Conservation (phyloP, 805 yeast genomes). For the Yueomyces sp. region DNA sequence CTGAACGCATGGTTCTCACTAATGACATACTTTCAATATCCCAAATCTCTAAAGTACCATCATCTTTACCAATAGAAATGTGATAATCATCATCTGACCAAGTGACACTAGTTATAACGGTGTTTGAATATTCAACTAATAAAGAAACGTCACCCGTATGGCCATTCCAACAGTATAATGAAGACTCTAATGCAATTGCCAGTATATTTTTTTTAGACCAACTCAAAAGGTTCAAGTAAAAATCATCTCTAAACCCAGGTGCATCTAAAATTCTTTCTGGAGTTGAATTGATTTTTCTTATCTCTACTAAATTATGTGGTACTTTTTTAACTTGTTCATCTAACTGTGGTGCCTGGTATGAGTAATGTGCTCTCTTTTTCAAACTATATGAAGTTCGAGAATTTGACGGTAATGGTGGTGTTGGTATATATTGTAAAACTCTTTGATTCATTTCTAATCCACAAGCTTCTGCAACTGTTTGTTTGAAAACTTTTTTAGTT, state of each 20-base stretch:
- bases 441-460: conserved; percentile 75
- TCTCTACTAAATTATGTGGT: conserved; percentile 40
- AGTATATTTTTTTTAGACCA: conserved; percentile 78
- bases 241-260: conserved; percentile 88
- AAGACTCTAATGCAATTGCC: conserved; percentile 77
- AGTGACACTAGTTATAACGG: conserved; percentile 36
- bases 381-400: conserved; percentile 17
- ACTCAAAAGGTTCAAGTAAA: conserved; percentile 70
- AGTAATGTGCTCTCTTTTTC: conserved; percentile 20
- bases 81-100: conserved; percentile 92
- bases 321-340: neutral
- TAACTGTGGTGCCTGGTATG: conserved; percentile 22
- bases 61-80: conserved; percentile 68
- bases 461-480: conserved; percentile 87
- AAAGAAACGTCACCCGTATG: conserved; percentile 61
- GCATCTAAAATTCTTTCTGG: conserved; percentile 94
- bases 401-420: conserved; percentile 48
- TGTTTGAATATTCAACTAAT: conserved; percentile 43
- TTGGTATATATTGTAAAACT: conserved; percentile 76
- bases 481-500: conserved; percentile 41
- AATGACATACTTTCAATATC: conserved; percentile 69
- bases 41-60: conserved; percentile 86
- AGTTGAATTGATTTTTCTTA: conserved; percentile 68
- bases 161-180: conserved; percentile 90
- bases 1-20: conserved; percentile 60